Evolutionary conservation across 495 filamentous ascomycete species (phyloP), one percentile per base, ranked within the genome.

Genomic region (Parmelia sp.): DNA sequence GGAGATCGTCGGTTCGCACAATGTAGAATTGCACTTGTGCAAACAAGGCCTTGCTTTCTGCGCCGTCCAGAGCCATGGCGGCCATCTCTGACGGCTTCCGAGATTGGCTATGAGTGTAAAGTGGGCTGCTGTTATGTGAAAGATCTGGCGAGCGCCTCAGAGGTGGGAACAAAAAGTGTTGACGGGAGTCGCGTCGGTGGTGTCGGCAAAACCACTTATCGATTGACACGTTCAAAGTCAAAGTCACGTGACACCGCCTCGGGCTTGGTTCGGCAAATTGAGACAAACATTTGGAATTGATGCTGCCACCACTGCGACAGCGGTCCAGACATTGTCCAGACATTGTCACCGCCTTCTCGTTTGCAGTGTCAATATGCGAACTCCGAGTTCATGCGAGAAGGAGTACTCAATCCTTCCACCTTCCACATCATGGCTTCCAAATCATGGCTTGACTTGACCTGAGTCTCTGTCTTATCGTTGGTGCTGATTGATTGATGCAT

Each of bases 1-100:
- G 64, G 35, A 88, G 69, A 2, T 76, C 70, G 36, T 72, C 77
- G 64, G 77, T 82, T 42, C 62, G 35, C 27, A 75, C 68, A 21
- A 75, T 70, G 56, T 73, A 66, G 42, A 75, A 75, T 37, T 68
- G 62, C 29, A 75, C 74, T 61, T 74, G 72, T 9, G 58, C 55
- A 47, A 75, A 75, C 27, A 73, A 45, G 12, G 51, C 35, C n/a
- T 58, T 65, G 27, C 37, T 55, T 57, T 65, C 58, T 8, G 11
- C 56, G 39, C 27, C 55, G 23, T 64, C 62, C 53, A 42, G 2
- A 25, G 49, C 53, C 31, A 47, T 58, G 3, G 56, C 27, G 31
- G 55, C 33, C 10, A 51, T 39, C 1, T 17, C 31, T 11, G 39
- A 5, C 11, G 19, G 12, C n/a, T 35, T 5, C n/a, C 4, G 40